phyloP scores from a whole-genome alignment of 768 basidiomycete genomes.

The Termitomyces sp. region DNA sequence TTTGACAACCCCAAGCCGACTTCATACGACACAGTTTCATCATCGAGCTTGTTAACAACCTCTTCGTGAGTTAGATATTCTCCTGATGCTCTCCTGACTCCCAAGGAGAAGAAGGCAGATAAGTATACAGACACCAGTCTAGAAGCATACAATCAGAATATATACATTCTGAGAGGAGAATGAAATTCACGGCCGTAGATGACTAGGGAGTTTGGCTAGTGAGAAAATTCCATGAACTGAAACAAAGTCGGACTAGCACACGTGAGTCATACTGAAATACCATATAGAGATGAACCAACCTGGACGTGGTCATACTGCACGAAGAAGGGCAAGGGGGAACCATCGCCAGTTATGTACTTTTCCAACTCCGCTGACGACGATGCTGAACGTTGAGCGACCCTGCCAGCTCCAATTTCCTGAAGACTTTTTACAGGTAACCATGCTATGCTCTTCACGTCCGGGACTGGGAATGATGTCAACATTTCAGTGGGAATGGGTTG shows the following conservation, averaged over 20 bases:
- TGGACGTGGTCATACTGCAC: constrained; percentile 92
- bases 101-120: constrained; percentile 83
- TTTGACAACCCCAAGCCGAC: constrained; percentile 57
- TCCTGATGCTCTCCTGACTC: constrained; percentile 67
- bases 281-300: constrained; percentile 30
- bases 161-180: neutral
- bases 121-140: constrained; percentile 79
- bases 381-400: constrained; percentile 22
- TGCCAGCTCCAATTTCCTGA: constrained; percentile 55
- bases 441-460: constrained; percentile 82
- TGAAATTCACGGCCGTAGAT: constrained; percentile 64
- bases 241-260: constrained; percentile 83
- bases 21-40: constrained; percentile 87
- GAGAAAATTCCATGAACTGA: constrained; percentile 77
- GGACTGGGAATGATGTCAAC: constrained; percentile 83
- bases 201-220: constrained; percentile 60
- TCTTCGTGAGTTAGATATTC: constrained; percentile 76
- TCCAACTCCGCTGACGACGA: constrained; percentile 39
- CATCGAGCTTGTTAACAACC: constrained; percentile 84
- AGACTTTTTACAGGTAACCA: constrained; percentile 77
- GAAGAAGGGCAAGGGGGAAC: constrained; percentile 71
- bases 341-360: constrained; percentile 63
- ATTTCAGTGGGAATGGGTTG: constrained; percentile 75
- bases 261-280: constrained; percentile 2
- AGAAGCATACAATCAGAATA: constrained; percentile 3